phyloP scores from a whole-genome alignment of 202 grass and related monocot genomes.

The Hordeum pubiflorum region DNA sequence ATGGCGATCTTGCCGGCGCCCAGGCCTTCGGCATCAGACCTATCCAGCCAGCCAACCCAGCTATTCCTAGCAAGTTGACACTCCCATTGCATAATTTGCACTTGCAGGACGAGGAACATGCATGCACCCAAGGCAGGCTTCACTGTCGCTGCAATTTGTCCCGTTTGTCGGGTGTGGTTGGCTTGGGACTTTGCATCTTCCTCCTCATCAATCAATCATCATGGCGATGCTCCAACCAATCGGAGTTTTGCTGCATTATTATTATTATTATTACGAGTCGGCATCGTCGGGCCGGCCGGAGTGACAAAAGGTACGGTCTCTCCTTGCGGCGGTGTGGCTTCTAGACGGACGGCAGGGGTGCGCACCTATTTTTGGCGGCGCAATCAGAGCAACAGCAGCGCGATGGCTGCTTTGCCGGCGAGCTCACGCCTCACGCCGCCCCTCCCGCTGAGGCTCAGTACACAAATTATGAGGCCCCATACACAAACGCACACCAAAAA shows the following conservation, averaged over 20 bases:
- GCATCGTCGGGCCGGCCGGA: background rate
- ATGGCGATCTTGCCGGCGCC: background rate
- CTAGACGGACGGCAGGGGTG: background rate
- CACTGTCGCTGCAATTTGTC: background rate
- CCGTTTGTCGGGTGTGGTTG: background rate
- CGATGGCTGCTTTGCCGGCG: no score
- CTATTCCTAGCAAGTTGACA: background rate
- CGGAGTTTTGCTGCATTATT: background rate
- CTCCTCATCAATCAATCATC: background rate
- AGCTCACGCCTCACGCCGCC: no score
- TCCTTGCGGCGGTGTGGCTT: background rate
- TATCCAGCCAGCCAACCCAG: no score
- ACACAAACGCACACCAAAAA: no score
- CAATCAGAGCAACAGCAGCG: no score
- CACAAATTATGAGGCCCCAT: no score
- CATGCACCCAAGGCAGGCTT: background rate
- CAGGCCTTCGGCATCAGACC: no score
- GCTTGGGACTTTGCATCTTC: background rate
- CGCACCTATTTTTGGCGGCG: background rate
- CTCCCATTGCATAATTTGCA: no score
- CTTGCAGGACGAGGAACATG: background rate
- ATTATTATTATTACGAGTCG: background rate
- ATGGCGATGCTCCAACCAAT: background rate
- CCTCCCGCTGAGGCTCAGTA: no score
- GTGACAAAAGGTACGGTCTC: background rate